A percentile compares a stretch with the other conserved stretches of the same genome.
Conservation (phyloP, 192 early-diverging fungal genomes). For the Linnemannia hyalina region DNA sequence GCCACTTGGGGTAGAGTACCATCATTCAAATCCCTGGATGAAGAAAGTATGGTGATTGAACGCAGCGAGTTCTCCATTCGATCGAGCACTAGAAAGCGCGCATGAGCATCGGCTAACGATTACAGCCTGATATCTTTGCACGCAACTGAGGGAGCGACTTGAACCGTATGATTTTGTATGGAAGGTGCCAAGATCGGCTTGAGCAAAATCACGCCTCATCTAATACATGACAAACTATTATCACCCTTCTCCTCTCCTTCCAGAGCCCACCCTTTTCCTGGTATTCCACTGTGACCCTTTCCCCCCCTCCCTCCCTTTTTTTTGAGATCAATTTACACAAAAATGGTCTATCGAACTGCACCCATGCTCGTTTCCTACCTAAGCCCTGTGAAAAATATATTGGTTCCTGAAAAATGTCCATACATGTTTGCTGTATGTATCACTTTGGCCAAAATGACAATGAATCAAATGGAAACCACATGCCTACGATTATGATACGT, state of each 20-base stretch:
- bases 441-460: slow-evolving; percentile 10
- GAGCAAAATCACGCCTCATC: slow-evolving; percentile 11
- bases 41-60: slow-evolving; percentile 5
- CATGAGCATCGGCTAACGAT: slow-evolving; percentile 9
- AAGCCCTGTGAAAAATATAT: neutral
- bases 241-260: slow-evolving; percentile 15
- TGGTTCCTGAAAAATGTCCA: slow-evolving; percentile 7
- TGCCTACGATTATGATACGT: neutral
- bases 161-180: slow-evolving; percentile 15
- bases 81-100: slow-evolving; percentile 5
- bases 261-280: slow-evolving; percentile 3
- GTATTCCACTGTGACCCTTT: neutral
- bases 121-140: slow-evolving; percentile 7
- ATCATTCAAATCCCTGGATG: slow-evolving; percentile 14
- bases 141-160: slow-evolving; percentile 4
- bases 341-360: neutral
- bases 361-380: slow-evolving; percentile 10
- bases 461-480: slow-evolving; percentile 5
- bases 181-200: slow-evolving; percentile 8
- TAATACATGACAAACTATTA: slow-evolving; percentile 10
- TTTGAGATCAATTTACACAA: neutral
- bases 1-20: slow-evolving; percentile 10
- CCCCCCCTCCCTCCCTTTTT: neutral
- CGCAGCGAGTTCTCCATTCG: slow-evolving; percentile 8
- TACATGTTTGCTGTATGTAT: slow-evolving; percentile 18